These are phyloP conservation scores for Lachnellula hyalina DNA, from an alignment of 2,329 filamentous ascomycete species.

Conservation along the genomic window DNA sequence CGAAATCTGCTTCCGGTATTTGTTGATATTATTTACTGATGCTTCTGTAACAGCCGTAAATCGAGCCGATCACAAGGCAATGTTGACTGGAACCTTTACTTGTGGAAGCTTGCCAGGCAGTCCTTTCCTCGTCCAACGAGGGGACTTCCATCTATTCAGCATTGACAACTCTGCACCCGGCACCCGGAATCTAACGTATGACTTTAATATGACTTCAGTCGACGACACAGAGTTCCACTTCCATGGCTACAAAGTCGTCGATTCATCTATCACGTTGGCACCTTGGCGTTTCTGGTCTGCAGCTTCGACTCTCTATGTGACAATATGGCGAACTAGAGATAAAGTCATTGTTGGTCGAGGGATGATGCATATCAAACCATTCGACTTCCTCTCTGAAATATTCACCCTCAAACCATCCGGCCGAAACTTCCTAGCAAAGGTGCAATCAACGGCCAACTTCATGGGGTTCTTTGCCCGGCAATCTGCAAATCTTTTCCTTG, in stretches of 20 bases:
- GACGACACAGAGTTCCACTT: slow-evolving; percentile 50
- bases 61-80: slow-evolving; percentile 44
- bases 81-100: slow-evolving; percentile 55
- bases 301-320: slow-evolving; percentile 58
- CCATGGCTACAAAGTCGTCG: slow-evolving; percentile 57
- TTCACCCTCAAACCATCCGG: slow-evolving; percentile 49
- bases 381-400: slow-evolving; percentile 51
- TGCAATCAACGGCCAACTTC: slow-evolving; percentile 44
- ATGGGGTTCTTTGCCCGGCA: slow-evolving; percentile 51
- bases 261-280: slow-evolving; percentile 53
- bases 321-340: slow-evolving; percentile 38
- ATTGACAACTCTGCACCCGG: slow-evolving; percentile 48
- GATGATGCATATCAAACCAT: slow-evolving; percentile 50
- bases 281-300: slow-evolving; percentile 54
- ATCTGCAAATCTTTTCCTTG: slow-evolving; percentile 47
- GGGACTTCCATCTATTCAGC: slow-evolving; percentile 53
- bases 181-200: slow-evolving; percentile 54
- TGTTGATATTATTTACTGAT: background rate
- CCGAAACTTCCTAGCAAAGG: slow-evolving; percentile 39
- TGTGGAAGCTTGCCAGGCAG: slow-evolving; percentile 50
- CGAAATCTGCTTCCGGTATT: too few relatives aligned
- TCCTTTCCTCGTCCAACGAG: slow-evolving; percentile 55
- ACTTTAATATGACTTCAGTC: slow-evolving; percentile 54
- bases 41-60: slow-evolving; percentile 33
- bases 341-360: slow-evolving; percentile 49